Conservation (phyloP, 208 protist genomes). For the Trypanosoma grayi region DNA sequence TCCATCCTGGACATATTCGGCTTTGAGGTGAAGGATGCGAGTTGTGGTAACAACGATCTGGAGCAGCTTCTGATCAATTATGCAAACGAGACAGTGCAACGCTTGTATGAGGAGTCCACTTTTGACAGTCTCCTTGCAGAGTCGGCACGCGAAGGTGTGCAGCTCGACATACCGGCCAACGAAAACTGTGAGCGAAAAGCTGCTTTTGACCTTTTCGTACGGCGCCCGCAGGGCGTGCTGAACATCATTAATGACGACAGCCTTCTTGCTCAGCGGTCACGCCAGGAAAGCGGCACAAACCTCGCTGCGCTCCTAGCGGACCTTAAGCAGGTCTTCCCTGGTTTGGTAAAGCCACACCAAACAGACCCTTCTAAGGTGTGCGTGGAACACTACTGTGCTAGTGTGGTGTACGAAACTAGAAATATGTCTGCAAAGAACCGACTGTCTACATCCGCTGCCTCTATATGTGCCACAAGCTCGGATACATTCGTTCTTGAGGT, state of each 20-base stretch:
- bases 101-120: constrained; percentile 18
- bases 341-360: constrained; percentile 8
- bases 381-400: constrained; percentile 21
- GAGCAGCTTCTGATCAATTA: constrained; percentile 30
- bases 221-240: constrained; percentile 14
- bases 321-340: constrained; percentile 8
- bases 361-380: constrained; percentile 6
- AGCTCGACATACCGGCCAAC: background rate
- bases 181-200: background rate
- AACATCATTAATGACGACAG: constrained; percentile 24
- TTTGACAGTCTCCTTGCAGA: constrained; percentile 14
- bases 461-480: constrained; percentile 5
- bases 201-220: constrained; percentile 16
- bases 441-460: constrained; percentile 12
- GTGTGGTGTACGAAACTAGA: constrained; percentile 16
- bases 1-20: constrained; percentile 28
- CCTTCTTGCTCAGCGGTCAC: constrained; percentile 14
- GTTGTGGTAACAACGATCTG: constrained; percentile 17
- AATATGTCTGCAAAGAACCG: constrained; percentile 25
- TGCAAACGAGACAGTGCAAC: constrained; percentile 24
- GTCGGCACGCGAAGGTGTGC: constrained; percentile 20
- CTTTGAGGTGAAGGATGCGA: constrained; percentile 19
- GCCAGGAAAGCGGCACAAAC: constrained; percentile 16
- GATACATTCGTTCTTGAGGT: constrained; percentile 18
- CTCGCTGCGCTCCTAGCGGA: constrained; percentile 5